Conservation (phyloP, 768 basidiomycete species). For the Russula lepida region DNA sequence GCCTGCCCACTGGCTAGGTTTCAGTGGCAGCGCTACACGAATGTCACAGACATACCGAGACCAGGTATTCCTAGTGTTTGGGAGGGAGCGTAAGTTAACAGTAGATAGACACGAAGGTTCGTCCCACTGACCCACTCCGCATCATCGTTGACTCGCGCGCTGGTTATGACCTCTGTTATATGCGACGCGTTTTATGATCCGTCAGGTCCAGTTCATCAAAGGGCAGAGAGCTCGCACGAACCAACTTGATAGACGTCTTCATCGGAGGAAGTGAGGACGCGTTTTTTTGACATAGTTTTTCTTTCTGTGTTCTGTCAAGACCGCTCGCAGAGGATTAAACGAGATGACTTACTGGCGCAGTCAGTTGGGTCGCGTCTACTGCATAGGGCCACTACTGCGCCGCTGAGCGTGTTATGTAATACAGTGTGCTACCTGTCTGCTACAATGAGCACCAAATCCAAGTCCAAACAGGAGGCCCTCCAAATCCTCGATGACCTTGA, state of each 20-base stretch:
- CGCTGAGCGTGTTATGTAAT: not conserved
- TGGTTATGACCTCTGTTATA: constrained; percentile 50
- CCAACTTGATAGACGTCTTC: constrained; percentile 25
- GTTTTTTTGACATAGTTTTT: not conserved
- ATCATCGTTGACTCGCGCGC: constrained; percentile 43
- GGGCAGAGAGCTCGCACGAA: constrained; percentile 12
- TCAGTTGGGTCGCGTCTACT: not conserved
- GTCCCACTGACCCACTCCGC: constrained; percentile 43
- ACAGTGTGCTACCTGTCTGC: not conserved
- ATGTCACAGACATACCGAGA: constrained; percentile 42
- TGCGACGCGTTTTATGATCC: not conserved
- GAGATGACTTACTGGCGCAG: not conserved
- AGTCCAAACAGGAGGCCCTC: constrained; percentile 82
- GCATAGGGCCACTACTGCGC: not conserved
- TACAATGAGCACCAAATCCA: constrained; percentile 40
- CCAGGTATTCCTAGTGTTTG: constrained; percentile 47
- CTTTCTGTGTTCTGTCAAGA: not conserved
- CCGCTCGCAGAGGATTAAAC: not conserved
- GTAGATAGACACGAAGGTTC: not conserved
- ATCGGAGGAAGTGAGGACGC: constrained; percentile 1
- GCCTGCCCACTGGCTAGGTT: constrained; percentile 49
- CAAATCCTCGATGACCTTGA: constrained; percentile 94
- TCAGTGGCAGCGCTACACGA: not conserved
- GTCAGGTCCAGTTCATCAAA: not conserved
- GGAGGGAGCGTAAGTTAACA: not conserved